Evolutionary conservation across 225 moss, liverwort and hornwort genomes (phyloP).

Genomic region (Straminergon stramineum): DNA sequence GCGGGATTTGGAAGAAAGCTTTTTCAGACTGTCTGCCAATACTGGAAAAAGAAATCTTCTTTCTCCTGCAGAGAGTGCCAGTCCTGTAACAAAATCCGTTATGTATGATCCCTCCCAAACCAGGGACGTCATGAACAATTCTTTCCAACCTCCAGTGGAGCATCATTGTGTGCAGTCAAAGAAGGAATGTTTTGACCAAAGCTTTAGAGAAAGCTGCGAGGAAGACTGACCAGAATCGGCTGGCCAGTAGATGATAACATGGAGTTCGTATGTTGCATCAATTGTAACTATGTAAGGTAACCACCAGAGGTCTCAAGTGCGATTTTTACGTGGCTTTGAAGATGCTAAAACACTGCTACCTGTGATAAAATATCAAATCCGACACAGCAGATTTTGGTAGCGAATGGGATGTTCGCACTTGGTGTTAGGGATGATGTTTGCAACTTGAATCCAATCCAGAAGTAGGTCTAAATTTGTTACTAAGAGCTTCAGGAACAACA

Average conservation of each 20-base stretch:
- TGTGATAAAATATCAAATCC: neutral
- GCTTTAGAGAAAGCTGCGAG: neutral
- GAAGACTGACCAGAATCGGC: neutral
- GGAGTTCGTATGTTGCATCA: neutral
- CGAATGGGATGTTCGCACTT: too few species aligned
- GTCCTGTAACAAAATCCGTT: neutral
- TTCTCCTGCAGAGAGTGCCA: neutral
- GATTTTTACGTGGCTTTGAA: too few species aligned
- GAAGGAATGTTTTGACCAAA: conserved; percentile 5
- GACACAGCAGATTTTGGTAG: too few species aligned
- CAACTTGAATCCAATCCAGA: too few species aligned
- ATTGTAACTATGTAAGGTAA: neutral
- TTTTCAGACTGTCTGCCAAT: neutral
- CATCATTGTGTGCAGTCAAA: conserved; percentile 14
- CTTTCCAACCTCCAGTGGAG: neutral
- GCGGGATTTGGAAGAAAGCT: neutral
- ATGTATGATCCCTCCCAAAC: neutral
- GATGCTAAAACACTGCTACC: too few species aligned
- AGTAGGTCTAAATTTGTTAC: too few species aligned
- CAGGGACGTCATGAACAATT: neutral
- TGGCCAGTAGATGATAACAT: neutral
- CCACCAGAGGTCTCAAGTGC: neutral
- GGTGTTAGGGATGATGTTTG: too few species aligned
- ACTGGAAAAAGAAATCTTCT: neutral
- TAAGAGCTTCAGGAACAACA: too few species aligned